Base-by-base conservation (phyloP, 805 yeast species). In the Blastobotrys peoriensis region DNA sequence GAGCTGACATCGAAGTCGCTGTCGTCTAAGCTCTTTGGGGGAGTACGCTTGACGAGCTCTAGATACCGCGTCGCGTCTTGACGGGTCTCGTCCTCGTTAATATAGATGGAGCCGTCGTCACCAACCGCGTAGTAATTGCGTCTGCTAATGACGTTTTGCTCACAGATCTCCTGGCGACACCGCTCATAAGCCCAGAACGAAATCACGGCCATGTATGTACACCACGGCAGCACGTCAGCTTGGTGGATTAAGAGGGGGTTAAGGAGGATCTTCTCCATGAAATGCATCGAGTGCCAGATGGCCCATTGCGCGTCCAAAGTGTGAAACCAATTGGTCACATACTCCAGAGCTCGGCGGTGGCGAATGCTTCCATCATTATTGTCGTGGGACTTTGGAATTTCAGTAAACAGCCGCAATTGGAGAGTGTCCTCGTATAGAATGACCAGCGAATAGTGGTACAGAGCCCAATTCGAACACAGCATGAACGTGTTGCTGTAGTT, bases 181-280 rank as follows among this genome's bases (percentile, higher is more conserved):
- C 36, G 43, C 39, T 58, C 62, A 36, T 52, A 58, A 6, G 61
- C 54, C 59, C 61, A 59, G 4, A 57, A 47, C 4, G 63, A 57
- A 15, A 59, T 44, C 9, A 56, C 46, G 5, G 62, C 54, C 13
- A 57, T 48, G 38, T 56, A 59, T 13, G 52, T 49, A 17, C 63
- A 53, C 63, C 63, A 59, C 5, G 61, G 59, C 15, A 59, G 46
- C 16, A 54, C 58, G 21, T 54, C 61, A 4, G 60, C 58, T 30
- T 52, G 49, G 28, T 53, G 54, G 2, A 58, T 51, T 5, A 55
- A 40, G 3, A 47, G 35, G 30, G 54, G 54, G 30, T 52, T 54
- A 30, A 48, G 49, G 23, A 55, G 48, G 2, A 58, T 43, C 18
- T 51, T 41, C 3, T 55, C 45, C 46, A 58, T 45, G 33, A 58